A percentile compares a stretch with the other conserved stretches of the same genome.
Conservation (phyloP, 805 yeast genomes). For the Pichia eremophila region DNA sequence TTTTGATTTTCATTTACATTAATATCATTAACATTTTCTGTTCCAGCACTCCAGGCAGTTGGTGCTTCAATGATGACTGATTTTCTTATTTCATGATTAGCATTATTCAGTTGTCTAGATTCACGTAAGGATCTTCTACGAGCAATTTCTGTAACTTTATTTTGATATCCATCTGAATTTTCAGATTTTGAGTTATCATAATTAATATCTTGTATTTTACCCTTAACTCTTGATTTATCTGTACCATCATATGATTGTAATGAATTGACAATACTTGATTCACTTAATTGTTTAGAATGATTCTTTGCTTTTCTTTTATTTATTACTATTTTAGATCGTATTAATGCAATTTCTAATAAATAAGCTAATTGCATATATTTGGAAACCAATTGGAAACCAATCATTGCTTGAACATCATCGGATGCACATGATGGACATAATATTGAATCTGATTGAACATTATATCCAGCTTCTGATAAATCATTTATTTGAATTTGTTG, state of each 20-base stretch:
- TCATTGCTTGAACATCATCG: slow-evolving; percentile 36
- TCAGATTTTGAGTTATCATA: too few relatives aligned
- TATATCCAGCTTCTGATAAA: slow-evolving; percentile 37
- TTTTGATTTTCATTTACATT: neutral
- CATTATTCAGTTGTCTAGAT: slow-evolving; percentile 42
- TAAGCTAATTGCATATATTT: slow-evolving; percentile 67
- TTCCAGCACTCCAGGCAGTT: slow-evolving; percentile 31
- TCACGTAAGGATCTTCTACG: slow-evolving; percentile 67
- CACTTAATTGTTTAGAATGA: slow-evolving; percentile 1
- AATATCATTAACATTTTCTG: slow-evolving; percentile 6
- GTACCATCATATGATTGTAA: neutral
- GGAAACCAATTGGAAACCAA: slow-evolving; percentile 55
- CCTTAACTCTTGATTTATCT: neutral
- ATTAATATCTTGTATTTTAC: too few relatives aligned
- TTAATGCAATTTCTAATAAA: slow-evolving; percentile 73
- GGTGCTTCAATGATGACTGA: slow-evolving; percentile 62
- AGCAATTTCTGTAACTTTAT: slow-evolving; percentile 68
- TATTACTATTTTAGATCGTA: slow-evolving; percentile 61
- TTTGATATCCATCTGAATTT: slow-evolving; percentile 33
- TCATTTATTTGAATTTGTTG: slow-evolving; percentile 1
- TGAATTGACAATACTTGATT: neutral
- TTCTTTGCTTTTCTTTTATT: slow-evolving; percentile 15
- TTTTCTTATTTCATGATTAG: slow-evolving; percentile 49
- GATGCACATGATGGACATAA: slow-evolving; percentile 58
- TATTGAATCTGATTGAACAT: slow-evolving; percentile 28